These are phyloP conservation scores for Globisporangium lucens DNA, from an alignment of 352 stramenopile genomes.

Conservation along the genomic window DNA sequence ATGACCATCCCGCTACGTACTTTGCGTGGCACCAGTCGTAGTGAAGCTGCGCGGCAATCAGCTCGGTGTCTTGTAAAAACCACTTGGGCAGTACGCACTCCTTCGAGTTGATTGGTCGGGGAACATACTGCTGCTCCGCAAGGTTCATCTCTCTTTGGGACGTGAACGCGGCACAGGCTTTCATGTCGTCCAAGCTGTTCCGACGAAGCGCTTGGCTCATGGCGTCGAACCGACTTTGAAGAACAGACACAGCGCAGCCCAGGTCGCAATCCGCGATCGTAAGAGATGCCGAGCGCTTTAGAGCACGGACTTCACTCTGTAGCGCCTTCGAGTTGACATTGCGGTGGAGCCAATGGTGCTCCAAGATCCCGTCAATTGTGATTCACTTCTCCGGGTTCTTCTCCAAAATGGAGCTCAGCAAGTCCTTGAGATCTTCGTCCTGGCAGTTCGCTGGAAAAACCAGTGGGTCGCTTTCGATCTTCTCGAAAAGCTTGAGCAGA, in stretches of 20 bases:
- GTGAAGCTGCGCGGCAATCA: slow-evolving; percentile 55
- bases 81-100: slow-evolving; percentile 28
- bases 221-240: slow-evolving; percentile 45
- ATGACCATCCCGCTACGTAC: slow-evolving; percentile 40
- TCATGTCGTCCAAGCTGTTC: background rate
- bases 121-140: slow-evolving; percentile 23
- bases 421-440: slow-evolving; percentile 58
- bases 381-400: slow-evolving; percentile 75
- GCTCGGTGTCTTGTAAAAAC: slow-evolving; percentile 28
- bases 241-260: slow-evolving; percentile 46
- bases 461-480: slow-evolving; percentile 71
- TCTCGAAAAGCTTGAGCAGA: slow-evolving; percentile 86
- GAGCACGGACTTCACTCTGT: slow-evolving; percentile 32
- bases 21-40: slow-evolving; percentile 66
- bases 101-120: slow-evolving; percentile 37
- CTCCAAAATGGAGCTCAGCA: slow-evolving; percentile 68
- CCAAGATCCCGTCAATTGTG: slow-evolving; percentile 57
- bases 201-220: slow-evolving; percentile 23
- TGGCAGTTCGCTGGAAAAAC: slow-evolving; percentile 43
- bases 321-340: slow-evolving; percentile 53
- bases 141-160: background rate
- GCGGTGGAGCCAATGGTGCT: slow-evolving; percentile 71
- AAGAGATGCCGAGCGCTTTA: slow-evolving; percentile 37
- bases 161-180: background rate
- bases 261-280: slow-evolving; percentile 46